Conservation (phyloP, 2,329 filamentous ascomycete species). For the Sporothrix pallida region DNA sequence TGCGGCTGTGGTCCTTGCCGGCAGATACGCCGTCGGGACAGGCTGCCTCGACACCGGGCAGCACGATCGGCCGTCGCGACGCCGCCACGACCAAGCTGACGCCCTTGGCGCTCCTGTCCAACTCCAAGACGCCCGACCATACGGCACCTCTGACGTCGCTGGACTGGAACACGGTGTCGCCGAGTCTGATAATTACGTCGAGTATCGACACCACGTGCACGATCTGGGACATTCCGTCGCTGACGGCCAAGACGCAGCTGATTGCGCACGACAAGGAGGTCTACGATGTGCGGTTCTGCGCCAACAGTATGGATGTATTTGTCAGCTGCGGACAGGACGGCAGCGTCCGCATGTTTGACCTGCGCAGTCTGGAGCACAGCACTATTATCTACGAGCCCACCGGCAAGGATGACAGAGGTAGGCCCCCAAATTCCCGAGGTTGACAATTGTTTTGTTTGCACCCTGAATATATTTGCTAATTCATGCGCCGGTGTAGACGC, state of each 20-base stretch:
- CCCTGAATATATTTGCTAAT: too few species aligned
- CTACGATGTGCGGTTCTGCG: constrained; percentile 97
- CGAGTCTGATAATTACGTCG: constrained; percentile 96
- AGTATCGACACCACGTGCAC: constrained; percentile 99
- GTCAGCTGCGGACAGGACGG: constrained; percentile 97
- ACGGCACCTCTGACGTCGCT: constrained; percentile 94
- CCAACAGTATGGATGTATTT: constrained; percentile 97
- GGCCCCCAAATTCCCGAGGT: constrained; percentile 34
- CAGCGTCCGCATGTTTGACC: constrained; percentile 97
- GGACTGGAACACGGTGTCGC: constrained; percentile 97
- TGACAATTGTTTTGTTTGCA: too few species aligned
- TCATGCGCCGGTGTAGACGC: too few species aligned
- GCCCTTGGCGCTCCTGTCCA: constrained; percentile 88
- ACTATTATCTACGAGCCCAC: constrained; percentile 99
- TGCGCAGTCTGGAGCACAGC: constrained; percentile 93
- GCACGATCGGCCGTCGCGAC: constrained; percentile 51
- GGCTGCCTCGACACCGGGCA: constrained; percentile 59
- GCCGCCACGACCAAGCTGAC: constrained; percentile 78
- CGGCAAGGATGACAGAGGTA: constrained; percentile 79
- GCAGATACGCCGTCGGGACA: constrained; percentile 57
- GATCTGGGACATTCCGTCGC: constrained; percentile 98
- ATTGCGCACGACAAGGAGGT: constrained; percentile 99
- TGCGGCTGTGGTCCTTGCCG: constrained; percentile 91
- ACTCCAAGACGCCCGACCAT: constrained; percentile 98
- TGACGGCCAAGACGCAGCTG: constrained; percentile 96